These are phyloP conservation scores for Pythium aquatile DNA, from an alignment of 352 stramenopile genomes.

Conservation along the genomic window DNA sequence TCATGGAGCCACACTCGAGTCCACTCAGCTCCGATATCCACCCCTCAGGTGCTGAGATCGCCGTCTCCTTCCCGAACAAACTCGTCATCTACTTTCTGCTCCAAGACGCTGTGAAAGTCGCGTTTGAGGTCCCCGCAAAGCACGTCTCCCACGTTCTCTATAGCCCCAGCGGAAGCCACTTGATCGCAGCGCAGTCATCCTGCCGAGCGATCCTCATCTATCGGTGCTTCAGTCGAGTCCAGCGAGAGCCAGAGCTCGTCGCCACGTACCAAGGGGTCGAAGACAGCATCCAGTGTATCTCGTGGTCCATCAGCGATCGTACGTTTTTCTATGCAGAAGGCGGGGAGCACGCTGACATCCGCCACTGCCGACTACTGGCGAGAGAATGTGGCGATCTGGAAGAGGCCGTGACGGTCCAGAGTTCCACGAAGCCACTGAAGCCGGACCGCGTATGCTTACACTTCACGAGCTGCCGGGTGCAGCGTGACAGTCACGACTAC, in stretches of 20 bases:
- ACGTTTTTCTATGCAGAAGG: slow-evolving; percentile 47
- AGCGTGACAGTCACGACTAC: slow-evolving; percentile 49
- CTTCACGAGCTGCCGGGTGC: slow-evolving; percentile 6
- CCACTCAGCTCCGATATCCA: slow-evolving; percentile 60
- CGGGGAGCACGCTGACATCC: slow-evolving; percentile 26
- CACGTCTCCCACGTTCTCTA: slow-evolving; percentile 64
- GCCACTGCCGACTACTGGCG: slow-evolving; percentile 38
- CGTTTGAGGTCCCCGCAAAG: slow-evolving; percentile 63
- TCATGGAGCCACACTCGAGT: slow-evolving; percentile 36
- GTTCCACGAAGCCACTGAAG: slow-evolving; percentile 10
- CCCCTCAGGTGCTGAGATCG: slow-evolving; percentile 48
- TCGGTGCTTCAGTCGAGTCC: slow-evolving; percentile 33
- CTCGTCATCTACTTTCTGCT: slow-evolving; percentile 63
- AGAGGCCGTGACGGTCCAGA: slow-evolving; percentile 18
- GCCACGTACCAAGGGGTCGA: slow-evolving; percentile 45
- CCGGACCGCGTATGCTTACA: neutral
- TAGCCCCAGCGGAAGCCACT: slow-evolving; percentile 51
- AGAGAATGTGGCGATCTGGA: slow-evolving; percentile 42
- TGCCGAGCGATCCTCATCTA: slow-evolving; percentile 57
- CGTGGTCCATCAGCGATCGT: slow-evolving; percentile 49
- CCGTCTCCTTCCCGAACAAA: slow-evolving; percentile 50
- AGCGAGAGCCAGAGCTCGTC: slow-evolving; percentile 53
- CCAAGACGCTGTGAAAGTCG: slow-evolving; percentile 56
- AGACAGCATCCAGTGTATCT: slow-evolving; percentile 36
- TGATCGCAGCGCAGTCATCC: slow-evolving; percentile 39